Base-by-base conservation (phyloP, 202 grass and related monocot species). In the Carex arenaria region DNA sequence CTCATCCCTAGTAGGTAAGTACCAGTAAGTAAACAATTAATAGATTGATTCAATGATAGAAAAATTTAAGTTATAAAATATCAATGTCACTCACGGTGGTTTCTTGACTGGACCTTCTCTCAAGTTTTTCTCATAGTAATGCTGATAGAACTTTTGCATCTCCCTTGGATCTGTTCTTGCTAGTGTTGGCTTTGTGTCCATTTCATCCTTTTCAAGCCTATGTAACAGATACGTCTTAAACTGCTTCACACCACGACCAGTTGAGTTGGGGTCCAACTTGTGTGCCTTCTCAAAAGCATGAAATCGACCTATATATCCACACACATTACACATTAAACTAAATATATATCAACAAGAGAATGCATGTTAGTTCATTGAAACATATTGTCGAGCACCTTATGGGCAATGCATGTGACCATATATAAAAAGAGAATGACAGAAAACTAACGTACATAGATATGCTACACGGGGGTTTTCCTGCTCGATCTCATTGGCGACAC, bases 141-240 rank as follows among this genome's bases (percentile, higher is more conserved):
- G 6, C 42, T 86, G 51, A 72, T 96, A 96, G 84, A 90, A 99
- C 79, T 0, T 87, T 63, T 96, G 93, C 84, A 99, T 88, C 87
- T 96, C 96, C 71, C 23, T 84, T 77, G 91, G 76, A 82, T 99
- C 96, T 14, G 49, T 89, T 64, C 2, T 7, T 45, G 91, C 88
- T 72, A 92, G 88, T 20, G 0, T 82, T 47, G 70, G 85, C 38
- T 31, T 0, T 84, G 85, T 89, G 1, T 92, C 91, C 0, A 14
- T 14, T 89, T 94, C 96, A 92, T 93, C 96, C 96, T 91, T 93
- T 78, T 93, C 91, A 12, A 99, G 93, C 84, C 87, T 90, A 79
- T 94, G 93, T 47, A 99, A 64, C 13, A 99, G 87, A 85, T 99
- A 99, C 3, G 96, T 99, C 87, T 99, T 99, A 78, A 96, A 99